These are phyloP conservation scores for Aureobasidium vineae DNA, from an alignment of 2,329 filamentous ascomycete genomes.

Conservation along the genomic window DNA sequence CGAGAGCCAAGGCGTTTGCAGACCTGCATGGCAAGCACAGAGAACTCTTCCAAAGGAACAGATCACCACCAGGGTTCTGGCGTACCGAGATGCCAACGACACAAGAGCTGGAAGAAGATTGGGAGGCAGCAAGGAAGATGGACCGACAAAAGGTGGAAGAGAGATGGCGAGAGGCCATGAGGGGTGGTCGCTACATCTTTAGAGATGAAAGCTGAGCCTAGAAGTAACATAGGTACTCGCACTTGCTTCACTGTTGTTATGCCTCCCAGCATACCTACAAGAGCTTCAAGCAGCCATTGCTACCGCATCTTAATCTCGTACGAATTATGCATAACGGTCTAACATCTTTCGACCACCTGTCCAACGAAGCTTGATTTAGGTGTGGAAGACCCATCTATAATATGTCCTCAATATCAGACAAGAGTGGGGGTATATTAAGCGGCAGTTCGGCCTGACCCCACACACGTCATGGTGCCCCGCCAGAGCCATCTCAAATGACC, in stretches of 20 bases:
- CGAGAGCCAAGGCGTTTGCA: slow-evolving; percentile 69
- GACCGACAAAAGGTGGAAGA: slow-evolving; percentile 66
- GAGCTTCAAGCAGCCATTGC: background rate
- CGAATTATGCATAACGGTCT: background rate
- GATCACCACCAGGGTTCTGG: slow-evolving; percentile 87
- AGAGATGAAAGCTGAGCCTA: slow-evolving; percentile 60
- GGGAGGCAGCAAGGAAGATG: slow-evolving; percentile 61
- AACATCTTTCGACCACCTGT: background rate
- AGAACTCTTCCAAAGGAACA: slow-evolving; percentile 66
- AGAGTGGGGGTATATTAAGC: slow-evolving; percentile 8
- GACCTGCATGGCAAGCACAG: slow-evolving; percentile 75
- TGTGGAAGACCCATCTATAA: background rate
- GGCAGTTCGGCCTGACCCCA: slow-evolving; percentile 11
- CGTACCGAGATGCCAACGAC: slow-evolving; percentile 83
- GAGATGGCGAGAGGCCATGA: slow-evolving; percentile 78
- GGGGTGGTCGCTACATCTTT: slow-evolving; percentile 76
- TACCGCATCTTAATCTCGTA: too few species aligned
- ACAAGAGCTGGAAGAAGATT: slow-evolving; percentile 70
- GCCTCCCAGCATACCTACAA: background rate
- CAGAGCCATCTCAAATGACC: background rate
- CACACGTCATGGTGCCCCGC: slow-evolving; percentile 15
- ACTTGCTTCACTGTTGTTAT: background rate
- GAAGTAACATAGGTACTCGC: too few species aligned
- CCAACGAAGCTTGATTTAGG: background rate
- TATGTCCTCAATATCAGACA: background rate